Evolutionary conservation across 2,329 filamentous ascomycete species (phyloP), one percentile per base, ranked within the genome.

Genomic region (Ceratocystis smalleyi): DNA sequence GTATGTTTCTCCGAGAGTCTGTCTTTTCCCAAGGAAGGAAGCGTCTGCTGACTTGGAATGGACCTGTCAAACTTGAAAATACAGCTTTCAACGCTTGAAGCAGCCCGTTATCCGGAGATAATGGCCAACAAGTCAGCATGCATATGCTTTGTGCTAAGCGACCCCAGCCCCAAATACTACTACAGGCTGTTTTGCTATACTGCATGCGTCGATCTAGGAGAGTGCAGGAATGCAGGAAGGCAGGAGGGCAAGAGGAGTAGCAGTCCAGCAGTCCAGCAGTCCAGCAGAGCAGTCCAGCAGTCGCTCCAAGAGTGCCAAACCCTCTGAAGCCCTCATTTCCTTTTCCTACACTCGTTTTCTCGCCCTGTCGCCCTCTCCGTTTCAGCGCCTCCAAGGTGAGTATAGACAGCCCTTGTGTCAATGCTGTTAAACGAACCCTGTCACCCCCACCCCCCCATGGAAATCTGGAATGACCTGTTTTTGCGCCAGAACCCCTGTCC

Each of bases 361-460:
- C 47, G 47, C 22, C 47, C 24, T 15, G 3, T 1, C 27, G 5
- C 4, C n/a, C 10, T 19, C 54, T 35, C 15, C 27, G 30, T 57
- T n/a, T n/a, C 54, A 8, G 27, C 15, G 5, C 54, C 32, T 15
- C 15, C 1, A 22, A 57, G 47, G 5, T 15, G 17, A 47, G 45
- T 47, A 6, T 17, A 43, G 22, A 8, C 12, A 32, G 2, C 51
- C 22, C 51, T 55, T 2, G 5, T 30, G 15, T 55, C 51, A 57
- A 57, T 32, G 54, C 27, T 57, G 54, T 57, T 57, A 57, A 57
- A 57, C 54, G 54, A 57, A 57, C 54, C 54, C 54, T 57, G 54
- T 57, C 54, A 30, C 8, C 1, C 17, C 12, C 27, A 32, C 35
- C 8, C 10, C 32, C 35, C 35, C 35, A 30, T 35, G 24, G 30